phyloP scores from a whole-genome alignment of 192 early-diverging fungal species.

The Kickxella alabastrina region DNA sequence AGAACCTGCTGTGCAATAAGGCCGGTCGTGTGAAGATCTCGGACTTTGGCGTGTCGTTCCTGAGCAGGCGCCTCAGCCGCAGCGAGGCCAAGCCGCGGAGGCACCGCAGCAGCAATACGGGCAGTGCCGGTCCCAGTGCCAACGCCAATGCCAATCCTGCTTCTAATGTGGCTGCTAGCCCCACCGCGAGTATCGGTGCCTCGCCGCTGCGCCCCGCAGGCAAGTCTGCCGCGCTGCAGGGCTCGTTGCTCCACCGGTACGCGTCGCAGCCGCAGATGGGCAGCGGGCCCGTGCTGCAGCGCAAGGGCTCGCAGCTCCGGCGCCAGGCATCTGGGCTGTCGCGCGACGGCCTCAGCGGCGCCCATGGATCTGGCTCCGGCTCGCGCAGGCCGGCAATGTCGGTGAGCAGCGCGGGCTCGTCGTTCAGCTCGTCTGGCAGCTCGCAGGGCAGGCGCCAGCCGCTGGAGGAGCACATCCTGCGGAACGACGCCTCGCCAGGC shows the following conservation, averaged over 20 bases:
- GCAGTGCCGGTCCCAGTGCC: background rate
- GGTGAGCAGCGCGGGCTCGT: slow-evolving; percentile 1
- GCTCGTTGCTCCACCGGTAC: slow-evolving; percentile 30
- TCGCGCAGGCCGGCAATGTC: background rate
- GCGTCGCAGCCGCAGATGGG: slow-evolving; percentile 46
- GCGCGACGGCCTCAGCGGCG: slow-evolving; percentile 10
- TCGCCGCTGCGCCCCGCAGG: slow-evolving; percentile 32
- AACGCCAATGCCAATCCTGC: no score
- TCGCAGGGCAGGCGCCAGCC: slow-evolving; percentile 10
- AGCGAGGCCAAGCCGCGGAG: slow-evolving; percentile 4
- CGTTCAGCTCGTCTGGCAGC: background rate
- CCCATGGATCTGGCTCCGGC: background rate
- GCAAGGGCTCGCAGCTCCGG: slow-evolving; percentile 11
- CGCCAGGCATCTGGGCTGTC: slow-evolving; percentile 36
- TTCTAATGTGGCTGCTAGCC: no score
- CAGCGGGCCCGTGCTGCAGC: slow-evolving; percentile 18
- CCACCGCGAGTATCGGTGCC: slow-evolving; percentile 15
- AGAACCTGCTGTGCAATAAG: slow-evolving; percentile 80
- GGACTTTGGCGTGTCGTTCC: slow-evolving; percentile 96
- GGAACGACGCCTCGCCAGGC: slow-evolving; percentile 18
- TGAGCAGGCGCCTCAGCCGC: slow-evolving; percentile 46
- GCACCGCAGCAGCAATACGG: background rate
- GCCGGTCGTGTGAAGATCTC: slow-evolving; percentile 89
- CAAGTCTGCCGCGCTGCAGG: slow-evolving; percentile 16
- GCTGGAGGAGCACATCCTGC: slow-evolving; percentile 8